Evolutionary conservation across 2,329 filamentous ascomycete species (phyloP), one percentile per base, ranked within the genome.

Genomic region (Pestalotiopsis sp.): DNA sequence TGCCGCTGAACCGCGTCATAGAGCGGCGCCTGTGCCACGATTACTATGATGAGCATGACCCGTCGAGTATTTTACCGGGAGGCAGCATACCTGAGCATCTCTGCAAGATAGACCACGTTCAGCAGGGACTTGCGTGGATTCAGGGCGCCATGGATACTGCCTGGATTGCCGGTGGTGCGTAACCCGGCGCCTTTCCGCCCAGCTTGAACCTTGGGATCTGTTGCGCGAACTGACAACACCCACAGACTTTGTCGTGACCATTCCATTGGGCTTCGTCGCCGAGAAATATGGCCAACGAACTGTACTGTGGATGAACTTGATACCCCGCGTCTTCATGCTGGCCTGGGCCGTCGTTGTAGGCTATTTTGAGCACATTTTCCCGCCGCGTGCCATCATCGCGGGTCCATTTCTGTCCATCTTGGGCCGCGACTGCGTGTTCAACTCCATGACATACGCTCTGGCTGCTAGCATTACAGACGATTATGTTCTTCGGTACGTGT

Each of bases 101-200:
- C 3, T 90, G 87, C 76, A 90, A 90, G 73, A 74, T 86, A 11
- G 82, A 87, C 68, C 75, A 74, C 13, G 80, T 89, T 4, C 87
- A 89, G 73, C 78, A 83, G 67, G 77, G 78, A 17, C 77, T 89
- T 9, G 87, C 86, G 2, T 83, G 83, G 79, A 79, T 89, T 4
- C 84, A 87, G 68, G 87, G 87, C 0, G 75, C 75, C 4, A 83
- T 85, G 80, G 84, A 86, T 65, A 84, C 83, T 1, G 72, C 80
- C 0, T 85, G 84, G 84, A 82, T 85, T n/a, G 80, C 82, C 5
- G 84, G 84, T 63, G 83, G 83, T 83, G 68, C 73, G 78, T 71
- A 9, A 6, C 41, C 41, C 4, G 7, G 9, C 45, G 7, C 5
- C 45, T 52, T 1, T n/a, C n/a, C 3, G 17, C 5, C 4, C 9